Conservation (phyloP, 2,329 filamentous ascomycete genomes). For the Fusarium cyanostomum region DNA sequence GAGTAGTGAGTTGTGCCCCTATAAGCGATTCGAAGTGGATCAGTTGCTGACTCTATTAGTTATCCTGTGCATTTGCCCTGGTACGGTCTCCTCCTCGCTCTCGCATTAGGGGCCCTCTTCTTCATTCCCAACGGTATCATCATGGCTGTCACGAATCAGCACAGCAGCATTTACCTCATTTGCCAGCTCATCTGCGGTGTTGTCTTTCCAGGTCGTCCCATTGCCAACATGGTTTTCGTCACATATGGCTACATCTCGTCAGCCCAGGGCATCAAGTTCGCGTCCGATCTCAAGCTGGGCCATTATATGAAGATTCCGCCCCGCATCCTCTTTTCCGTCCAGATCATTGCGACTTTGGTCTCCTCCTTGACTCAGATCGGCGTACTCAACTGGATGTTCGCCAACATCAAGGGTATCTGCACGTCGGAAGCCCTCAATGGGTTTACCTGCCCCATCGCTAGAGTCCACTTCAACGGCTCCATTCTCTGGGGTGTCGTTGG, state of each 20-base stretch:
- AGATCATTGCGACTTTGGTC: constrained; percentile 78
- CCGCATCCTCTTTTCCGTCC: constrained; percentile 79
- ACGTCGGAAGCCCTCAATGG: constrained; percentile 83
- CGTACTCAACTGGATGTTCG: constrained; percentile 91
- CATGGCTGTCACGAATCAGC: constrained; percentile 92
- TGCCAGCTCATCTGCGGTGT: constrained; percentile 86
- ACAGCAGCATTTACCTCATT: constrained; percentile 86
- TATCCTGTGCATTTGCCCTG: constrained; percentile 86
- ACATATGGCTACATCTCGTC: constrained; percentile 92
- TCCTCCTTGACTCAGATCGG: constrained; percentile 84
- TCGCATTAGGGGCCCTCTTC: constrained; percentile 80
- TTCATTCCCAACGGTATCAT: constrained; percentile 93
- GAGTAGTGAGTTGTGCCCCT: constrained; percentile 71
- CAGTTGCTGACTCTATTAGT: constrained; percentile 51
- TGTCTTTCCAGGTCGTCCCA: constrained; percentile 83
- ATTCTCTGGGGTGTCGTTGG: constrained; percentile 92
- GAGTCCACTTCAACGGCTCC: constrained; percentile 89
- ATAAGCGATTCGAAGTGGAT: not conserved
- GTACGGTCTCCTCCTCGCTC: constrained; percentile 83
- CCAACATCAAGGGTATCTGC: constrained; percentile 79
- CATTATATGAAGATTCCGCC: constrained; percentile 91
- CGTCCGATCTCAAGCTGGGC: constrained; percentile 85
- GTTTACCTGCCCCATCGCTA: constrained; percentile 86
- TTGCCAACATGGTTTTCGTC: constrained; percentile 94
- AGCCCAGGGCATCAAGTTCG: constrained; percentile 89